A percentile compares a stretch with the other conserved stretches of the same genome.
phyloP scores from a whole-genome alignment of 345 rosid genomes.

The Eucalyptus caleyi region DNA sequence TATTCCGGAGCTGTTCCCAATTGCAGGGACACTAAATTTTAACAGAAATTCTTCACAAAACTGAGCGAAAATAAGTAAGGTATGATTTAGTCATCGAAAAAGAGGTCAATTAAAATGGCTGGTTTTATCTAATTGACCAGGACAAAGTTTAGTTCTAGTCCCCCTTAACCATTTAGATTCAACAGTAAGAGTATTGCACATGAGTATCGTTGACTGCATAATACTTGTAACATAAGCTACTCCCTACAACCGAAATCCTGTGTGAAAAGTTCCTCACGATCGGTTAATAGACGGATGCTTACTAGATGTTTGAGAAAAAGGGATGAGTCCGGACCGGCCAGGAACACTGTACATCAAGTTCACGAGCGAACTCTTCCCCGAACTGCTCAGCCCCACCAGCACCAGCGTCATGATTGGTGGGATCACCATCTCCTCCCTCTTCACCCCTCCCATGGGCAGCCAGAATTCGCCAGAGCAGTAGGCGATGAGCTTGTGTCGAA shows the following conservation, averaged over 20 bases:
- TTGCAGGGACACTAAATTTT: conserved; percentile 11
- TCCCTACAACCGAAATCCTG: not conserved
- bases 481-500: conserved; percentile 22
- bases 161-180: not conserved
- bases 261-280: not conserved
- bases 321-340: conserved; percentile 37
- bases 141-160: not conserved
- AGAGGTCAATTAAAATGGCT: not conserved
- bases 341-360: conserved; percentile 58
- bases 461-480: conserved; percentile 44
- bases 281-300: not conserved
- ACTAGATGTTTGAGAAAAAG: conserved; percentile 31
- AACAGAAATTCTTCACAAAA: not conserved
- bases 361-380: conserved; percentile 50
- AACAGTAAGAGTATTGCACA: not conserved
- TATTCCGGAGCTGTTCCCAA: not conserved
- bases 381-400: conserved; percentile 32
- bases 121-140: not conserved
- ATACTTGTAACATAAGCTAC: not conserved
- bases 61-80: not conserved
- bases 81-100: not conserved
- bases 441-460: conserved; percentile 34
- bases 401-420: conserved; percentile 31
- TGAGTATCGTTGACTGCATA: not conserved
- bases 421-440: conserved; percentile 36